Base-by-base conservation (phyloP, 1,284 basidiomycete species). In the Leucoagaricus sp. region DNA sequence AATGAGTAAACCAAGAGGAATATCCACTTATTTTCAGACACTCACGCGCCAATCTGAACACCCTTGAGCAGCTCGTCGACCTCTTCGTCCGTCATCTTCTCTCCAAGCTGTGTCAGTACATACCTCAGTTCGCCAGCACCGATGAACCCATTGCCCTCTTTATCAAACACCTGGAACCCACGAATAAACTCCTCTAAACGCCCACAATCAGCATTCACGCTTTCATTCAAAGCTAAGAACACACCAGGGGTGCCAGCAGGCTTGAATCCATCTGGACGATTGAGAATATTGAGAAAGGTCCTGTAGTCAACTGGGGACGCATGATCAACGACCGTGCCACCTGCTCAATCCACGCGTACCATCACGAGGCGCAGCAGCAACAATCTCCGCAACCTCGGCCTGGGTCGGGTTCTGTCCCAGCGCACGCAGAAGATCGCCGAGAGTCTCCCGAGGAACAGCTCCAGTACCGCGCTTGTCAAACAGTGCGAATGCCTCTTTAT, bases 161-260 rank as follows among this genome's bases (percentile, higher is more conserved):
- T 98, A 76, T 98, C 96, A 64, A 99, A 99, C 17, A 99, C 96
- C 69, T 98, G 96, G 84, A 99, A 99, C 8, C 96, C 97, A 55
- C 96, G 94, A 68, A 98, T 94, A 77, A 98, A 99, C 71, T 99
- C 96, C 81, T 98, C 96, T 96, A 72, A 12, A 49, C 38, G 17
- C 48, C 13, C 57, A 28, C 49, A 19, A 58, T n/a, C 34, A 13
- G 9, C 12, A 40, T 21, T 21, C n/a, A 44, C n/a, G n/a, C n/a
- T n/a, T 42, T 31, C 19, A 42, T 25, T 41, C 38, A 48, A 46
- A 29, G 29, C 34, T 17, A 19, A 21, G 17, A 10, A 75, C 83
- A 65, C 58, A 92, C 92, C 93, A 60, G 92, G 90, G 51, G 93
- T 95, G 8, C 94, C 94, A 8, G 94, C 95, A 31, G 95, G 95